These are phyloP conservation scores for Verticillium longisporum DNA, from an alignment of 2,329 filamentous ascomycete species.

Conservation along the genomic window DNA sequence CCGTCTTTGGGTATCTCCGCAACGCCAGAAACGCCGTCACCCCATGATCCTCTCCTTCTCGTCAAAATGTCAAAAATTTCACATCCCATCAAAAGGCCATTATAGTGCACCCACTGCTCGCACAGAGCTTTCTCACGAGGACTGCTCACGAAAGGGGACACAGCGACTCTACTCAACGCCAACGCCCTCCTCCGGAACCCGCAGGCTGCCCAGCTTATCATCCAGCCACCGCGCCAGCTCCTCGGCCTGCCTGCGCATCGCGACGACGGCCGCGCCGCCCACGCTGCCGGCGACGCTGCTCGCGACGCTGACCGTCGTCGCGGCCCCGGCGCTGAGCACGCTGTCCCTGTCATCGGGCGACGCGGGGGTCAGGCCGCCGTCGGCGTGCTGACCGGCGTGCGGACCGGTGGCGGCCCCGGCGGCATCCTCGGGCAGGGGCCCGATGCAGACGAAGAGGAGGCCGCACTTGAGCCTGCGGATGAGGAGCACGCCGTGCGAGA, in stretches of 20 bases:
- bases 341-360: constrained; percentile 39
- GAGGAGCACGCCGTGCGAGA: constrained; percentile 51
- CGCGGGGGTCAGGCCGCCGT: constrained; percentile 13
- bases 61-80: neutral
- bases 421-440: constrained; percentile 27
- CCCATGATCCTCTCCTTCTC: neutral
- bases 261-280: constrained; percentile 38
- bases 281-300: constrained; percentile 30
- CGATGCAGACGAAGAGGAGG: constrained; percentile 56
- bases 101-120: neutral
- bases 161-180: constrained; percentile 20
- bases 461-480: constrained; percentile 52
- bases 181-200: constrained; percentile 45
- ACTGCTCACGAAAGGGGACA: neutral
- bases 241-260: constrained; percentile 49
- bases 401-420: neutral
- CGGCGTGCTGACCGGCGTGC: constrained; percentile 10
- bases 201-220: constrained; percentile 47
- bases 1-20: constrained; percentile 9
- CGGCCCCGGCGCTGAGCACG: constrained; percentile 35
- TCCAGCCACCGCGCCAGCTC: constrained; percentile 55
- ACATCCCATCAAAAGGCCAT: neutral
- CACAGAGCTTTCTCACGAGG: neutral
- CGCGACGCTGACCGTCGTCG: constrained; percentile 33
- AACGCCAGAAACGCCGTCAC: constrained; percentile 1